Percentiles rank a stretch among this genome's conserved stretches.
Evolutionary conservation across 2,329 filamentous ascomycete genomes (phyloP).

Genomic region (Monosporascus cannonballus): DNA sequence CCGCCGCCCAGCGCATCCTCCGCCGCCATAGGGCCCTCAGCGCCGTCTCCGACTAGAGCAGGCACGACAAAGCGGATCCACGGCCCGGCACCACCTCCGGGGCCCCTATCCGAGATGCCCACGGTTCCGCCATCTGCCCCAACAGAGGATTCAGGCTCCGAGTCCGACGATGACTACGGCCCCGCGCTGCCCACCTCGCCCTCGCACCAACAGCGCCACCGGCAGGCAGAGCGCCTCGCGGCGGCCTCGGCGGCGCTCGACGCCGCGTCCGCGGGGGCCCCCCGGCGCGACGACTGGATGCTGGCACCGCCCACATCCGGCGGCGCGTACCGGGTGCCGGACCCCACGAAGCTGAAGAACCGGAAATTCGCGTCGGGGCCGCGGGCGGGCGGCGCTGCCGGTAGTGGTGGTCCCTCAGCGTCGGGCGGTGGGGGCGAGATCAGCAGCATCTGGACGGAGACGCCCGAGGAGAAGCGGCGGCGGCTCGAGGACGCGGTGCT

Average conservation of each 20-base stretch:
- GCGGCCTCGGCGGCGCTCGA: slow-evolving; percentile 21
- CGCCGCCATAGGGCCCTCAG: neutral
- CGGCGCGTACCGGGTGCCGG: slow-evolving; percentile 54
- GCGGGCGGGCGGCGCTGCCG: slow-evolving; percentile 26
- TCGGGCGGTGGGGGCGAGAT: slow-evolving; percentile 38
- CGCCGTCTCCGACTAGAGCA: slow-evolving; percentile 2
- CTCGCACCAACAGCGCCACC: slow-evolving; percentile 21
- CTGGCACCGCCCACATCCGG: slow-evolving; percentile 57
- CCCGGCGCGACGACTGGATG: slow-evolving; percentile 82
- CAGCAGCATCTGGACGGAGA: slow-evolving; percentile 82
- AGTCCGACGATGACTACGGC: slow-evolving; percentile 47
- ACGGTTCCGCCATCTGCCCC: slow-evolving; percentile 9
- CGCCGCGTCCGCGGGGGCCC: slow-evolving; percentile 33
- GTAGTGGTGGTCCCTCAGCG: slow-evolving; percentile 17
- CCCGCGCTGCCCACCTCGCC: slow-evolving; percentile 48
- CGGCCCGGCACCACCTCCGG: slow-evolving; percentile 39
- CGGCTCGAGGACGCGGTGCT: slow-evolving; percentile 76
- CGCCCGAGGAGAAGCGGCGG: slow-evolving; percentile 78
- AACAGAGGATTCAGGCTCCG: slow-evolving; percentile 17
- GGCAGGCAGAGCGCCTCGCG: slow-evolving; percentile 19
- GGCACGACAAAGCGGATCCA: slow-evolving; percentile 26
- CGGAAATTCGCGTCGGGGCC: slow-evolving; percentile 73
- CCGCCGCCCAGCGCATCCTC: slow-evolving; percentile 1
- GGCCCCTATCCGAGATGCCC: slow-evolving; percentile 32
- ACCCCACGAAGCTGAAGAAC: slow-evolving; percentile 76